Conservation (phyloP, 352 stramenopile species). For the Elongisporangium undulatum region DNA sequence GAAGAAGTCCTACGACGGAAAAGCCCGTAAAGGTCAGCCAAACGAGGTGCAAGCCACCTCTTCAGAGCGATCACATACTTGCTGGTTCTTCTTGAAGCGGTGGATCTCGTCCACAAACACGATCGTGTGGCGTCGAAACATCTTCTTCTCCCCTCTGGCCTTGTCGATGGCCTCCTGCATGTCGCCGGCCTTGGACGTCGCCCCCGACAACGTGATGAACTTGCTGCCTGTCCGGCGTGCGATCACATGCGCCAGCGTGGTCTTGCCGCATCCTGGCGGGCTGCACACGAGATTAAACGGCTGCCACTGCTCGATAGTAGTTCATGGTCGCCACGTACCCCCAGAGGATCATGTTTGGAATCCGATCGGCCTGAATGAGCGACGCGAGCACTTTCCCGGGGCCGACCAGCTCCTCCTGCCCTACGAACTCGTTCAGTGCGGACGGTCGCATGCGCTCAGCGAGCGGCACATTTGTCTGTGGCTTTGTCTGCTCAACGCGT, state of each 20-base stretch:
- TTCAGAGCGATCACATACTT: slow-evolving; percentile 15
- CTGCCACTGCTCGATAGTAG: not conserved
- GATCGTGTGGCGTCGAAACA: slow-evolving; percentile 65
- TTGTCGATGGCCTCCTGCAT: slow-evolving; percentile 76
- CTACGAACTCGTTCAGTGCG: slow-evolving; percentile 55
- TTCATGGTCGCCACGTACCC: slow-evolving; percentile 29
- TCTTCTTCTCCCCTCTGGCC: slow-evolving; percentile 53
- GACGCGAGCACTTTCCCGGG: slow-evolving; percentile 53
- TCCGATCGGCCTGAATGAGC: slow-evolving; percentile 60
- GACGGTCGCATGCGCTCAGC: slow-evolving; percentile 74
- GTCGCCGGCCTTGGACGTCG: slow-evolving; percentile 62
- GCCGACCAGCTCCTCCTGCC: slow-evolving; percentile 60
- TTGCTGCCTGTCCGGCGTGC: slow-evolving; percentile 59
- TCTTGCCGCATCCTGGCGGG: slow-evolving; percentile 86
- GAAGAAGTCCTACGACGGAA: slow-evolving; percentile 56
- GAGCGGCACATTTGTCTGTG: slow-evolving; percentile 34
- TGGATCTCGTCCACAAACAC: slow-evolving; percentile 90
- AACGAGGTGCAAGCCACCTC: slow-evolving; percentile 1
- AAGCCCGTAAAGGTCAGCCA: not conserved
- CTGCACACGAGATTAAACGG: slow-evolving; percentile 10
- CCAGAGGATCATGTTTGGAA: slow-evolving; percentile 87
- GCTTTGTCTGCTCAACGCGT: slow-evolving; percentile 15
- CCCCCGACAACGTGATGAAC: slow-evolving; percentile 69
- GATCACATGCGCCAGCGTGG: slow-evolving; percentile 77
- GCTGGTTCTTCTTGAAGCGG: slow-evolving; percentile 86